These are phyloP conservation scores for Myrmaecium sp. DNA, from an alignment of 2,329 filamentous ascomycete species.

Conservation along the genomic window DNA sequence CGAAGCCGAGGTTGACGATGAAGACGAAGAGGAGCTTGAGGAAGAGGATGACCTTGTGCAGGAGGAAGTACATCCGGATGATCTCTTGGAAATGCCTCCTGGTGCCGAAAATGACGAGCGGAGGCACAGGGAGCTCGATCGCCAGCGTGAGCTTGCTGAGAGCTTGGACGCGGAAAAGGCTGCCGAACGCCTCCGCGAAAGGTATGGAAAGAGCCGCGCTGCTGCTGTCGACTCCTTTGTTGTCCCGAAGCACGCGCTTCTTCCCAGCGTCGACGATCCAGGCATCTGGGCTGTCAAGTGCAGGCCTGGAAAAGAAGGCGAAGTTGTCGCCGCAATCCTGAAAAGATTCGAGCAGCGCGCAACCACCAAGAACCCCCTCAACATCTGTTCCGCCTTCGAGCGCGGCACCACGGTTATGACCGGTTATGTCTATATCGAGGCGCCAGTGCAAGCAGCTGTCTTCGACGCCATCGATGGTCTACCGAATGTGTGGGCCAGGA, in stretches of 20 bases:
- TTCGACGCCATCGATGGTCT: conserved; percentile 67
- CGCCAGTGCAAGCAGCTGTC: conserved; percentile 72
- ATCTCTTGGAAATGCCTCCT: conserved; percentile 57
- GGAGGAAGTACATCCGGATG: conserved; percentile 79
- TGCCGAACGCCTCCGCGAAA: conserved; percentile 68
- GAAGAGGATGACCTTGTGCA: conserved; percentile 75
- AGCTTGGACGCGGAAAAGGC: conserved; percentile 89
- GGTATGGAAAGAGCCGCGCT: conserved; percentile 65
- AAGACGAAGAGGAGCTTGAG: conserved; percentile 74
- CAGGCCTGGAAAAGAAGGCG: conserved; percentile 88
- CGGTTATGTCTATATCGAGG: conserved; percentile 91
- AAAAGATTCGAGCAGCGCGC: conserved; percentile 72
- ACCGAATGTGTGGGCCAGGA: conserved; percentile 76
- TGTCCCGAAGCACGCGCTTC: conserved; percentile 68
- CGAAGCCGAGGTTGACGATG: conserved; percentile 91
- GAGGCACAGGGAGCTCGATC: conserved; percentile 84
- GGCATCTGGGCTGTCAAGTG: conserved; percentile 90
- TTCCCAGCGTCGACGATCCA: conserved; percentile 88
- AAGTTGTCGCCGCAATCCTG: conserved; percentile 75
- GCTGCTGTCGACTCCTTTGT: conserved; percentile 55
- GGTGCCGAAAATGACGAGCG: conserved; percentile 76
- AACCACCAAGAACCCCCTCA: conserved; percentile 61
- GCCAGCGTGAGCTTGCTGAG: conserved; percentile 70
- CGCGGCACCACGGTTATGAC: conserved; percentile 67
- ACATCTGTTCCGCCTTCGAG: conserved; percentile 84